Evolutionary conservation across 345 rosid species (phyloP).

Genomic region (Limnanthes douglasii): DNA sequence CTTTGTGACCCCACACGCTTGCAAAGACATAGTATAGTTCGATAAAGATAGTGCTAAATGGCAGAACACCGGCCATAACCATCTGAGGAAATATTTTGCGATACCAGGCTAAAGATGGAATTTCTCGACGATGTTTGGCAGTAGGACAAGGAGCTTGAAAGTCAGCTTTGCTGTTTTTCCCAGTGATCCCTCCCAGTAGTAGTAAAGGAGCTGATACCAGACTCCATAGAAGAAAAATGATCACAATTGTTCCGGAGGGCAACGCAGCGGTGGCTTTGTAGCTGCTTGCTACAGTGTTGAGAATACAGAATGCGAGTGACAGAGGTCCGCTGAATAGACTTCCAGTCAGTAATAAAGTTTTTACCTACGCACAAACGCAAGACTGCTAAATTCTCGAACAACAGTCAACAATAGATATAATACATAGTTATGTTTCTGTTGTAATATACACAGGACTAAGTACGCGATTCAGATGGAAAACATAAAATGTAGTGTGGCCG

Average conservation of each 20-base stretch:
- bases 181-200: constrained; percentile 38
- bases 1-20: constrained; percentile 37
- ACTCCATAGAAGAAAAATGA: constrained; percentile 35
- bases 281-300: constrained; percentile 29
- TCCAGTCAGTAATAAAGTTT: constrained; percentile 26
- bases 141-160: constrained; percentile 43
- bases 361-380: too few relatives aligned
- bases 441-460: too few relatives aligned
- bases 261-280: constrained; percentile 41
- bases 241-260: too few relatives aligned
- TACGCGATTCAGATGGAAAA: too few relatives aligned
- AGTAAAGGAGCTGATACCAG: constrained; percentile 30
- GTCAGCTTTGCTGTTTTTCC: constrained; percentile 39
- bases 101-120: constrained; percentile 36
- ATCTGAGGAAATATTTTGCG: constrained; percentile 30
- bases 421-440: too few relatives aligned
- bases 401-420: too few relatives aligned
- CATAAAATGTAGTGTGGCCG: too few relatives aligned
- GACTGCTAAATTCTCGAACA: too few relatives aligned
- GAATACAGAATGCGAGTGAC: constrained; percentile 33
- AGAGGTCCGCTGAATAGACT: too few relatives aligned
- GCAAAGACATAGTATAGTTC: constrained; percentile 45
- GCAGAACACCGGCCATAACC: constrained; percentile 43
- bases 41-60: constrained; percentile 44
- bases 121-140: constrained; percentile 38